phyloP scores from a whole-genome alignment of 441 rosid species.

The Brassica hybrid region DNA sequence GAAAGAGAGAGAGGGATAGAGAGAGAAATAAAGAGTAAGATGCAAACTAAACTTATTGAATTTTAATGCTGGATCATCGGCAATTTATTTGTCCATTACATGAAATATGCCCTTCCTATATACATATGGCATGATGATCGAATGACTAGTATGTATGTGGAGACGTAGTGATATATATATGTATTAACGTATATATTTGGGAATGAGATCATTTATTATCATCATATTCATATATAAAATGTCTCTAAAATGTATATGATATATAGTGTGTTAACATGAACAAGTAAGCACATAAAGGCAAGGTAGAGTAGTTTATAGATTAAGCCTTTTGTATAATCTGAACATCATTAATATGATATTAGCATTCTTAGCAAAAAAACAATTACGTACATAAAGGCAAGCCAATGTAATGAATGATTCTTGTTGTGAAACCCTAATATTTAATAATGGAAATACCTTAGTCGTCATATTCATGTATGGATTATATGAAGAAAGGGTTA shows the following conservation, averaged over 20 bases:
- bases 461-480: neutral
- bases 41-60: neutral
- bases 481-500: neutral
- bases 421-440: conserved; percentile 18
- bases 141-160: neutral
- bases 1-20: too few relatives aligned
- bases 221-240: neutral
- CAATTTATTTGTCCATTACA: neutral
- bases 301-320: too few relatives aligned
- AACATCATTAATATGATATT: too few relatives aligned
- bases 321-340: too few relatives aligned
- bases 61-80: conserved; percentile 21
- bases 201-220: neutral
- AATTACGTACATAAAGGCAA: neutral
- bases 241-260: neutral
- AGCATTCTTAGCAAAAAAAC: too few relatives aligned
- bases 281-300: neutral
- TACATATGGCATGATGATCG: neutral
- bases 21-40: neutral
- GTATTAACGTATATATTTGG: neutral
- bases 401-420: conserved; percentile 7
- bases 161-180: neutral
- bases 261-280: neutral
- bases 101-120: conserved; percentile 9
- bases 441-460: neutral